A percentile compares a stretch with the other conserved stretches of the same genome.
Evolutionary conservation across 2,329 filamentous ascomycete species (phyloP).

Genomic region (Cladophialophora bantiana): DNA sequence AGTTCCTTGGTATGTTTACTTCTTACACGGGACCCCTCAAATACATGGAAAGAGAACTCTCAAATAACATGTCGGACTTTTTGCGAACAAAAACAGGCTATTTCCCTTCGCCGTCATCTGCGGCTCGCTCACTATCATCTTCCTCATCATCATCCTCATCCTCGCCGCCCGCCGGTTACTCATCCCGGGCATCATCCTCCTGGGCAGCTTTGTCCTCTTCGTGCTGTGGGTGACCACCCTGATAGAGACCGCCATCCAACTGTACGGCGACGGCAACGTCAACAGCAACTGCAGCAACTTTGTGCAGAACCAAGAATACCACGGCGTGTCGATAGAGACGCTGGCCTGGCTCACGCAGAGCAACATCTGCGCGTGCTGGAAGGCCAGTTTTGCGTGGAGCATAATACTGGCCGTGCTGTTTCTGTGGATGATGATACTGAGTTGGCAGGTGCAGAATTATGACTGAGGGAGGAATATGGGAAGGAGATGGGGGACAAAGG

Average conservation of each 20-base stretch:
- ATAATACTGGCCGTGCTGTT: slow-evolving; percentile 69
- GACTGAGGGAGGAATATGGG: slow-evolving; percentile 35
- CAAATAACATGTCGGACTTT: background rate
- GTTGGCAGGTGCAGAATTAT: slow-evolving; percentile 61
- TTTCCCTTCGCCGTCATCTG: slow-evolving; percentile 69
- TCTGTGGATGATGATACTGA: slow-evolving; percentile 71
- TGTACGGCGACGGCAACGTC: slow-evolving; percentile 66
- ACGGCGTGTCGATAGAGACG: slow-evolving; percentile 61
- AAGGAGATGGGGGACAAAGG: background rate
- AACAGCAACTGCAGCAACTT: slow-evolving; percentile 66
- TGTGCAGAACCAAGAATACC: slow-evolving; percentile 55
- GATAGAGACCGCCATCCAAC: slow-evolving; percentile 68
- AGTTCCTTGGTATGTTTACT: slow-evolving; percentile 63
- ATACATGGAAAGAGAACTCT: background rate
- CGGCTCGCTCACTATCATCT: slow-evolving; percentile 63
- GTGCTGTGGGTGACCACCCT: slow-evolving; percentile 67
- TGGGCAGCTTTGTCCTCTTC: slow-evolving; percentile 67
- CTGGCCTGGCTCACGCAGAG: slow-evolving; percentile 69
- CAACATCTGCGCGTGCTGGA: slow-evolving; percentile 70
- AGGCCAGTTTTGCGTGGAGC: slow-evolving; percentile 69
- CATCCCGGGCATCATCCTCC: slow-evolving; percentile 65
- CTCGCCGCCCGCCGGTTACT: slow-evolving; percentile 64
- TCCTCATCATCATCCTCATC: slow-evolving; percentile 65
- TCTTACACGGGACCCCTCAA: background rate
- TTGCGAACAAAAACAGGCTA: slow-evolving; percentile 55